Evolutionary conservation across 257 asterid species (phyloP), one percentile per base, ranked within the genome.

Genomic region (Penstemon newberryi): DNA sequence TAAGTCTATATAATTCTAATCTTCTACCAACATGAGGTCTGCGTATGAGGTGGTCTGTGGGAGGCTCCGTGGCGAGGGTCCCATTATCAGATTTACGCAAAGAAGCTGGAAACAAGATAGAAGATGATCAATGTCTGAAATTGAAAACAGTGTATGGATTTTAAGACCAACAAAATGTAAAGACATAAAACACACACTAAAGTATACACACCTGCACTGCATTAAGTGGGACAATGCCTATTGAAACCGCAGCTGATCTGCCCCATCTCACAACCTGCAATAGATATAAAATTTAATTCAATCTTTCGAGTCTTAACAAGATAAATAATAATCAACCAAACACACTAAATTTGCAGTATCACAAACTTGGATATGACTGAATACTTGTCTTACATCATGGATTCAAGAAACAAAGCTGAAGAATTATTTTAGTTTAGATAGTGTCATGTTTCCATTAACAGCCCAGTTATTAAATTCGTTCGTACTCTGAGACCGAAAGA

Each of bases 1-100:
- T 46, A 5, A 46, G 9, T 7, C 52, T 4, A 6, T 3, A 58
- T 46, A 41, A 69, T 69, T 66, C 88, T 73, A 67, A 92, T 97
- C 97, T 90, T 88, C 97, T 85, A 76, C 98, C 97, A 76, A 92
- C 97, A 5, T 96, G 98, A 66, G 84, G 55, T 77, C 96, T 79
- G 15, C 49, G 70, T 97, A 92, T 92, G 68, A 90, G 91, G 73
- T 92, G 96, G 80, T 92, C 95, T 3, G 98, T 92, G 37, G 98
- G 97, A 69, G 94, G 91, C 68, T 92, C 98, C 0, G 98, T 92
- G 60, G 97, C 98, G 60, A 92, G 82, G 59, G 98, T 97, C 90
- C 98, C 98, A 92, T 92, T 54, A 92, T 92, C 58, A 92, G 97
- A 79, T 92, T 92, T 56, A 92, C 98, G 97, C 98, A 92, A 36